Base-by-base conservation (phyloP, 805 yeast genomes). In the Saccharomycopsis oosterbeekiorum region DNA sequence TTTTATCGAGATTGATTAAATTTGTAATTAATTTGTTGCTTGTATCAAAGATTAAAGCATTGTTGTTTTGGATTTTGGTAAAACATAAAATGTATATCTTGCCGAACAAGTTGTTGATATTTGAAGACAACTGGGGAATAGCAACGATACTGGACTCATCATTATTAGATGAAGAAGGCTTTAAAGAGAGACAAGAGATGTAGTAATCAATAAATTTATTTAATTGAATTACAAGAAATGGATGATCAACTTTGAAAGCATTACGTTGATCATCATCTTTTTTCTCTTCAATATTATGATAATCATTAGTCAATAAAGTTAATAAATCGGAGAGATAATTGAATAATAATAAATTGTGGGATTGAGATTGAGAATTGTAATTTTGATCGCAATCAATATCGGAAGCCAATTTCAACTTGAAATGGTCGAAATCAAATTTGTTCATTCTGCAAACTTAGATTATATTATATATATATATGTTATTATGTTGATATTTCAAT, bases 21-120 rank as follows among this genome's bases (percentile, higher is more conserved):
- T 66, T 64, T 15, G 68, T 62, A n/a, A 71, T 69, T 57, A 71
- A 67, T 55, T 67, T 68, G 61, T 70, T 70, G 19, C 72, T 65
- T 1, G 66, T 67, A 59, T 71, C 72, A 55, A 67, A 71, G 39
- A 71, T 56, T 17, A 63, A 39, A 42, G 60, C 58, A 29, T 54
- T 62, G 14, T 60, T 62, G 15, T 47, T 47, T 21, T 47, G 53
- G 9, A 47, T 47, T 24, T 47, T 47, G 5, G 53, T 26, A 21
- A 47, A 11, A 24, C 53, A 47, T 47, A 47, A 47, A 21, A 24
- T 12, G 34, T 47, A 47, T 4, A 47, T 47, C 15, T 21, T 47
- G 14, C 53, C 53, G 9, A 47, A 47, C 2, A 47, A 34, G 21
- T 47, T 47, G 15, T 21, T 47, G 21, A 47, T 47, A 24, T 47